phyloP scores from a whole-genome alignment of 371 early-diverging fungal genomes.

The Syncephalastrum contaminatum region DNA sequence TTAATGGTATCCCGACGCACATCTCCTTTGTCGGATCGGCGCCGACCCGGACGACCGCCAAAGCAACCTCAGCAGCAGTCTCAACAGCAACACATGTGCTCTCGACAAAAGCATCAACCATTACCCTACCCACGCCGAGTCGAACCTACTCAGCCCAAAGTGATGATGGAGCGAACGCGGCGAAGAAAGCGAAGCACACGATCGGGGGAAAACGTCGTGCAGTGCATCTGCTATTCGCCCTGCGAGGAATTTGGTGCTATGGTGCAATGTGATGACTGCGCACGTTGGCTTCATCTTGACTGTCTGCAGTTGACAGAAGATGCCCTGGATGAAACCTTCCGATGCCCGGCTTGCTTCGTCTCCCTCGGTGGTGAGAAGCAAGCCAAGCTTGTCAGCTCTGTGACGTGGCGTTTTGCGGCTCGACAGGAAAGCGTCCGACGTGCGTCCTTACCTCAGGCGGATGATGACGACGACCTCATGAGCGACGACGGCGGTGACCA shows the following conservation, averaged over 20 bases:
- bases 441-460: conserved; percentile 17
- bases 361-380: conserved; percentile 11
- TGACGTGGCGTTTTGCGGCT: conserved; percentile 42
- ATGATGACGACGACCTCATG: conserved; percentile 25
- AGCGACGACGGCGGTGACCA: neutral
- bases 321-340: conserved; percentile 45
- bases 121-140: neutral
- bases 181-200: conserved; percentile 8
- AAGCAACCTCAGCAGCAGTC: neutral
- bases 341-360: conserved; percentile 47
- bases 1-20: conserved; percentile 9
- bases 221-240: conserved; percentile 53
- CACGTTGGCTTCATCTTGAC: conserved; percentile 55
- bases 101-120: neutral
- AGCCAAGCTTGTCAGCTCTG: conserved; percentile 15
- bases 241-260: conserved; percentile 51
- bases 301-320: conserved; percentile 48
- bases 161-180: conserved; percentile 4
- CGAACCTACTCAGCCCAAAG: neutral
- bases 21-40: conserved; percentile 10
- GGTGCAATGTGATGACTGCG: conserved; percentile 62
- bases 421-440: conserved; percentile 29
- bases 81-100: neutral
- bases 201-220: conserved; percentile 22
- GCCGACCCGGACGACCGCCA: conserved; percentile 12